Base-by-base conservation (phyloP, 140 eudicot genomes). In the Bidens hawaiensis region DNA sequence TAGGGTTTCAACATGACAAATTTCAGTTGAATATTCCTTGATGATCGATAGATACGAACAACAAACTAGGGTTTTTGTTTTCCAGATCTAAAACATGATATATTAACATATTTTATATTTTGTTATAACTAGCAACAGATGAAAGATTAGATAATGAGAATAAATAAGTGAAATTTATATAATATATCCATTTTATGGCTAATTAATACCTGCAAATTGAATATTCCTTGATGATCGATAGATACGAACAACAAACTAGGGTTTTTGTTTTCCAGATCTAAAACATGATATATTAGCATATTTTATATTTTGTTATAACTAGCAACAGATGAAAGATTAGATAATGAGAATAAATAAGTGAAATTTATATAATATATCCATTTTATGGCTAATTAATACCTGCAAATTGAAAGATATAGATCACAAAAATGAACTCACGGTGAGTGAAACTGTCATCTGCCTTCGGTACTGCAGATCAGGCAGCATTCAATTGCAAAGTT, bases 401-500 rank as follows among this genome's bases (percentile, higher is more conserved):
- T 50, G 70, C 45, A 71, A 71, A 4, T n/a, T n/a, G n/a, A 60
- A 74, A 67, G 65, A 52, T 50, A 67, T 38, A 41, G 27, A 60
- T 60, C 64, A 67, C 17, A 30, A 36, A 73, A 65, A 47, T 19
- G 4, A 73, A 74, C 75, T 67, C 79, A 67, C 60, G 60, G 64
- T 46, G 60, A 67, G 34, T 67, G 17, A 48, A 60, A 50, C 60
- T 50, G 56, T 40, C 69, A 74, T 67, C 59, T 67, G 75, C 75
- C 60, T 74, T 60, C 60, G 70, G 65, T 59, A 67, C 75, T 60
- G 70, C 49, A 74, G 70, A 67, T 60, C 79, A 52, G 79, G 48
- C 38, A 51, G 65, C 50, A 67, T 59, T 67, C 21, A 67, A 67
- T 72, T 67, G 75, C n/a, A 41, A 74, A 52, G 70, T 74, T 74